phyloP scores from a whole-genome alignment of 371 early-diverging fungal genomes.

The Rhizopus microsporus region DNA sequence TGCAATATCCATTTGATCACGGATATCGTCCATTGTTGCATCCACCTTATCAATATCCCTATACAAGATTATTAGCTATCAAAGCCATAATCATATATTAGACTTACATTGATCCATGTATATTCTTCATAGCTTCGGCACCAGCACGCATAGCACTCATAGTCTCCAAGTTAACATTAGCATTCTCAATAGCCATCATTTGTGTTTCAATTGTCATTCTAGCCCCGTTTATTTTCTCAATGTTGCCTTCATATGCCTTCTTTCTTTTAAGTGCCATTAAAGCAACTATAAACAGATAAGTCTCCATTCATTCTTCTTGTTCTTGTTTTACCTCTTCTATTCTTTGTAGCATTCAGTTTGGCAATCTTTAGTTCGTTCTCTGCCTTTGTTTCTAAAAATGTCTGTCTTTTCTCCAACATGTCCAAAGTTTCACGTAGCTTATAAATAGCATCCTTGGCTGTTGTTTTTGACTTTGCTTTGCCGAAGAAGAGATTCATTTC shows the following conservation, averaged over 20 bases:
- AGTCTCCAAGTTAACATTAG: slow-evolving; percentile 94
- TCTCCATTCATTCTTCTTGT: slow-evolving; percentile 1
- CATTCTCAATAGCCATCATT: slow-evolving; percentile 94
- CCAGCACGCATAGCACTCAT: slow-evolving; percentile 96
- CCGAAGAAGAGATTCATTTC: slow-evolving; percentile 88
- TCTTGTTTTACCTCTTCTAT: slow-evolving; percentile 74
- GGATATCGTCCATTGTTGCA: slow-evolving; percentile 94
- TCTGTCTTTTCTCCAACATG: slow-evolving; percentile 94
- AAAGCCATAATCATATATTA: slow-evolving; percentile 3
- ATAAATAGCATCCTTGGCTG: slow-evolving; percentile 94
- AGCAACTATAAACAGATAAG: slow-evolving; percentile 60
- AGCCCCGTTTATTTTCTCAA: slow-evolving; percentile 88
- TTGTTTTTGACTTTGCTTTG: slow-evolving; percentile 73
- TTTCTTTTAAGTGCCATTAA: slow-evolving; percentile 95
- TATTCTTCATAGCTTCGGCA: slow-evolving; percentile 91
- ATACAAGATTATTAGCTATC: slow-evolving; percentile 8
- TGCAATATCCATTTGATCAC: slow-evolving; percentile 96
- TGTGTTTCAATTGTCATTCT: slow-evolving; percentile 94
- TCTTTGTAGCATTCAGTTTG: slow-evolving; percentile 89
- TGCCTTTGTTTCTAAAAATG: slow-evolving; percentile 83
- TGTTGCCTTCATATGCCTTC: slow-evolving; percentile 81
- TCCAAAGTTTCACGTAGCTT: slow-evolving; percentile 86
- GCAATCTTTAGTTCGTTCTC: slow-evolving; percentile 89
- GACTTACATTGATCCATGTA: slow-evolving; percentile 89
- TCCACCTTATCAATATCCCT: slow-evolving; percentile 96